phyloP scores from a whole-genome alignment of 208 protist species.

The Trypanosomatidae sp. region DNA sequence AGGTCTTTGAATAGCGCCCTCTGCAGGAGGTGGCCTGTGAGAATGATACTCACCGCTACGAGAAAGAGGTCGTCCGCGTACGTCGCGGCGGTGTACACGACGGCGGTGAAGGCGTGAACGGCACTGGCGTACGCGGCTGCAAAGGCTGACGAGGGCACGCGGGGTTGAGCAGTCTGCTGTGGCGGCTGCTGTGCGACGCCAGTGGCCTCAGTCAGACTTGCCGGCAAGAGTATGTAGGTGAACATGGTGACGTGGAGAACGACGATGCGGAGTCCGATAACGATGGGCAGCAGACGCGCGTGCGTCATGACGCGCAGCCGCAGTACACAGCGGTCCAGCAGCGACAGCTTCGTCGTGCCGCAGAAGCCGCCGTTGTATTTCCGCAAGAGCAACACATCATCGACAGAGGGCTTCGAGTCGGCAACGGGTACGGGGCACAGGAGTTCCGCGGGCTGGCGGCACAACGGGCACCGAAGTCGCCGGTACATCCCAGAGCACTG shows the following conservation, averaged over 20 bases:
- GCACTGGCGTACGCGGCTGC: neutral
- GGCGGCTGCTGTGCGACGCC: conserved; percentile 2
- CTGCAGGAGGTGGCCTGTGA: conserved; percentile 31
- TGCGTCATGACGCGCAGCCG: conserved; percentile 26
- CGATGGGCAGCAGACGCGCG: conserved; percentile 29
- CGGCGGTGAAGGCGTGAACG: conserved; percentile 7
- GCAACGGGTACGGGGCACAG: conserved; percentile 21
- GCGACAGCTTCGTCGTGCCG: conserved; percentile 9
- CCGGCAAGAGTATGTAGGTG: conserved; percentile 27
- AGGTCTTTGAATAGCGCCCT: conserved; percentile 27
- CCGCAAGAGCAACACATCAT: conserved; percentile 28
- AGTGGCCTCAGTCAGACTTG: conserved; percentile 1
- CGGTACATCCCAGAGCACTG: conserved; percentile 19
- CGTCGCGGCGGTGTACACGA: conserved; percentile 15
- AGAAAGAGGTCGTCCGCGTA: conserved; percentile 38
- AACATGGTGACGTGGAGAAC: conserved; percentile 37
- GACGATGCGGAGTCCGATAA: conserved; percentile 35
- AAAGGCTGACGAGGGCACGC: conserved; percentile 1
- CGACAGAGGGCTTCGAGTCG: conserved; percentile 21
- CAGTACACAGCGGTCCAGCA: conserved; percentile 32
- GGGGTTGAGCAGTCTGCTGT: neutral
- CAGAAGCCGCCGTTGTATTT: conserved; percentile 34
- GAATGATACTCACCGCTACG: conserved; percentile 26
- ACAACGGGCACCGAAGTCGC: conserved; percentile 35
- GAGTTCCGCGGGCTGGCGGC: conserved; percentile 26